These are phyloP conservation scores for Candolleomyces efflorescens DNA, from an alignment of 768 basidiomycete genomes.

Conservation along the genomic window DNA sequence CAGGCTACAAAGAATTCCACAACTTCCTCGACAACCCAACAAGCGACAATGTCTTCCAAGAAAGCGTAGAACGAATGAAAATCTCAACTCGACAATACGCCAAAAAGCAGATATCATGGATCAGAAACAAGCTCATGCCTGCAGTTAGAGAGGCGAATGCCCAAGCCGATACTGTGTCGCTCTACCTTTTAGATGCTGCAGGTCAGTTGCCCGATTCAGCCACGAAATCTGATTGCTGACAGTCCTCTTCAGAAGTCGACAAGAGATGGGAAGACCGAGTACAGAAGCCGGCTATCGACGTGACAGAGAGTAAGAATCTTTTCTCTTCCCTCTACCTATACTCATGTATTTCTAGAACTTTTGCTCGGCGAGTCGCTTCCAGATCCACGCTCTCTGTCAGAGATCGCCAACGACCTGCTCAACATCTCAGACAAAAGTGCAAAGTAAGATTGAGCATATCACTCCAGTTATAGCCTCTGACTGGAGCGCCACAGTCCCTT, in stretches of 20 bases:
- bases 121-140: constrained; percentile 84
- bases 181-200: constrained; percentile 66
- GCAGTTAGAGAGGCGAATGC: constrained; percentile 50
- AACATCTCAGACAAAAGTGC: constrained; percentile 35
- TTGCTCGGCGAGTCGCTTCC: constrained; percentile 45
- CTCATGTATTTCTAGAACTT: constrained; percentile 45
- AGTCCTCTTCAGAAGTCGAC: constrained; percentile 36
- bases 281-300: constrained; percentile 40
- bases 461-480: constrained; percentile 4
- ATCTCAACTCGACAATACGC: constrained; percentile 87
- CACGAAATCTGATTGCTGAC: background rate
- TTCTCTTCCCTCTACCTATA: background rate
- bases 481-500: constrained; percentile 42
- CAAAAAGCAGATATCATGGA: constrained; percentile 88
- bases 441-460: constrained; percentile 35
- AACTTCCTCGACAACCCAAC: constrained; percentile 48
- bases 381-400: constrained; percentile 53
- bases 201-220: constrained; percentile 29
- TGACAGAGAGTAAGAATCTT: constrained; percentile 41
- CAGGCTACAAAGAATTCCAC: constrained; percentile 89
- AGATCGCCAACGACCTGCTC: constrained; percentile 50
- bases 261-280: constrained; percentile 60
- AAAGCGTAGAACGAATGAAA: constrained; percentile 78
- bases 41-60: constrained; percentile 40
- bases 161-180: constrained; percentile 26